phyloP scores from a whole-genome alignment of 495 filamentous ascomycete genomes.

The Bathelium albidoporum region DNA sequence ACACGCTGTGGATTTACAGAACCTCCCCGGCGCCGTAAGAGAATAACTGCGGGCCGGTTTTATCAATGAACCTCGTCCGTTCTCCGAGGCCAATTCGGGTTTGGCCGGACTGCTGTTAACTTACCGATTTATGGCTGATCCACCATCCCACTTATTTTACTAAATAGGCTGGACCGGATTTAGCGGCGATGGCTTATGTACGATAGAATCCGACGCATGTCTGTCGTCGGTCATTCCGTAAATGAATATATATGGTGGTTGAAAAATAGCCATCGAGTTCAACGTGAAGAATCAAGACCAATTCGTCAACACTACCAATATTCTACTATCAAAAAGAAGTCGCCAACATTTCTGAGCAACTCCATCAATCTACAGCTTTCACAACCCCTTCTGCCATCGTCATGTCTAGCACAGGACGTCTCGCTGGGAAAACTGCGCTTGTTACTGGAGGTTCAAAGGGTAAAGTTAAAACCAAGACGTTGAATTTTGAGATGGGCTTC shows the following conservation, averaged over 20 bases:
- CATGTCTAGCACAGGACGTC: not conserved
- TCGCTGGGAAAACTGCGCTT: conserved; percentile 7
- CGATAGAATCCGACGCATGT: not conserved
- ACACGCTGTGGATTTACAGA: too few species aligned
- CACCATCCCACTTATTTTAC: not conserved
- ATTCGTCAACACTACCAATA: too few species aligned
- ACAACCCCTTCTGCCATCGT: not conserved
- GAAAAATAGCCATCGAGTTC: not conserved
- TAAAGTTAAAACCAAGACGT: not conserved
- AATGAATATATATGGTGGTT: not conserved
- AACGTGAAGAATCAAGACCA: too few species aligned
- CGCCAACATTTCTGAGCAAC: not conserved
- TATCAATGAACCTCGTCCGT: too few species aligned
- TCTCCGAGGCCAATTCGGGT: too few species aligned
- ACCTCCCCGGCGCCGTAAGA: too few species aligned
- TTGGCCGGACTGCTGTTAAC: too few species aligned
- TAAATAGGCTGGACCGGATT: not conserved
- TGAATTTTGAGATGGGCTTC: not conserved
- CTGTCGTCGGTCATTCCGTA: not conserved
- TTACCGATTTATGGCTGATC: too few species aligned
- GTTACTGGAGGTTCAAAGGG: conserved; percentile 11
- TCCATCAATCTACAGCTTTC: not conserved
- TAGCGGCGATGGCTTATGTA: not conserved
- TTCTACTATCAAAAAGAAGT: not conserved
- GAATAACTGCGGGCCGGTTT: too few species aligned